A percentile compares a stretch with the other conserved stretches of the same genome.
phyloP scores from a whole-genome alignment of 345 rosid species.

The Melaleuca quinquenervia region DNA sequence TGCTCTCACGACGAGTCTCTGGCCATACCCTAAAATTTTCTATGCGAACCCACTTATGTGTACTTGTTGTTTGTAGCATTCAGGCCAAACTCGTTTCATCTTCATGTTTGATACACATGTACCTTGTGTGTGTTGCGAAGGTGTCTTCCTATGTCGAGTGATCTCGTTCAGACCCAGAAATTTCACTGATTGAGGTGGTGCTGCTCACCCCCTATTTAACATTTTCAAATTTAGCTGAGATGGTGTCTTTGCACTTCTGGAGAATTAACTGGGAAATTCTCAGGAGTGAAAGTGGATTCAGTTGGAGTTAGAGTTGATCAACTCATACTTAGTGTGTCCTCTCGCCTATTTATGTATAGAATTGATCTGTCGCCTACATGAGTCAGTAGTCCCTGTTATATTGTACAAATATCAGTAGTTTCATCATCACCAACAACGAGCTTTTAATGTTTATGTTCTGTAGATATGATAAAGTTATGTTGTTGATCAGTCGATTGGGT shows the following conservation, averaged over 20 bases:
- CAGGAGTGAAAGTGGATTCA: background rate
- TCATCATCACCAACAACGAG: background rate
- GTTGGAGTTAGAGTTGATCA: background rate
- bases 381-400: background rate
- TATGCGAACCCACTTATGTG: background rate
- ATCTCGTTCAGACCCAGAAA: background rate
- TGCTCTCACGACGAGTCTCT: background rate
- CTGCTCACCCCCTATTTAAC: background rate
- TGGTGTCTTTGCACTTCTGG: background rate
- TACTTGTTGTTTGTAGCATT: background rate
- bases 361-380: background rate
- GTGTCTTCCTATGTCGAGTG: background rate
- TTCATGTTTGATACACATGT: background rate
- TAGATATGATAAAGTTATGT: background rate
- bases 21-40: background rate
- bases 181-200: background rate
- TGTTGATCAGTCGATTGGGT: background rate
- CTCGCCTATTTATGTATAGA: background rate
- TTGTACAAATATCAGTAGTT: background rate
- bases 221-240: background rate
- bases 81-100: background rate
- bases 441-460: background rate
- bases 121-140: background rate
- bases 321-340: background rate
- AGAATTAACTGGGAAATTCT: background rate